Percentiles rank a stretch among this genome's conserved stretches.
These are phyloP conservation scores for Xylaria sp. DNA, from an alignment of 2,329 filamentous ascomycete species.

Conservation along the genomic window DNA sequence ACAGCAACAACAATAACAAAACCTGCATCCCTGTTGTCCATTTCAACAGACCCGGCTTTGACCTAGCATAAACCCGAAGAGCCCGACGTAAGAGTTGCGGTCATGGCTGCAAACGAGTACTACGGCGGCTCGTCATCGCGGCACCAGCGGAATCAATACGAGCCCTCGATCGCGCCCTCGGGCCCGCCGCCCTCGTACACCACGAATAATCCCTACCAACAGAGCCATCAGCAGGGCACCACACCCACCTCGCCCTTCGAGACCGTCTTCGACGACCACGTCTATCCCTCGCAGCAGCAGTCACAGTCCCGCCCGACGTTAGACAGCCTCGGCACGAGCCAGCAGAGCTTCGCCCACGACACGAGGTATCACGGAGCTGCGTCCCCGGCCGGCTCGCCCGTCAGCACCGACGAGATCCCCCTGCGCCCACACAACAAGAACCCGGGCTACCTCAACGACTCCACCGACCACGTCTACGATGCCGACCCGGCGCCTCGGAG, in stretches of 20 bases:
- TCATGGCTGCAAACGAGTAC: conserved; percentile 74
- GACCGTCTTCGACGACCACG: conserved; percentile 74
- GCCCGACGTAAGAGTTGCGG: conserved; percentile 34
- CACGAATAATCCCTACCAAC: conserved; percentile 50
- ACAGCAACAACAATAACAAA: neutral
- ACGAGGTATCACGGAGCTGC: conserved; percentile 66
- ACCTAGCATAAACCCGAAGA: no score
- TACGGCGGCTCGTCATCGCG: conserved; percentile 61
- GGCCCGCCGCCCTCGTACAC: conserved; percentile 57
- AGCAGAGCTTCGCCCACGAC: conserved; percentile 62
- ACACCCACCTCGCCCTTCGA: conserved; percentile 68
- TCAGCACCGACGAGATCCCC: conserved; percentile 65
- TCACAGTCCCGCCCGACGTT: conserved; percentile 36
- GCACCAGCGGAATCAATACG: conserved; percentile 54
- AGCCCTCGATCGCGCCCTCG: conserved; percentile 55
- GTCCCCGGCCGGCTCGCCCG: conserved; percentile 54
- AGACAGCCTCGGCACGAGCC: conserved; percentile 51
- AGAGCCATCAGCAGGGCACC: conserved; percentile 45
- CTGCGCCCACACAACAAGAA: conserved; percentile 60
- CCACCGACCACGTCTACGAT: conserved; percentile 72
- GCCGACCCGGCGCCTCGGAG: conserved; percentile 51
- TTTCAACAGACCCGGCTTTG: neutral
- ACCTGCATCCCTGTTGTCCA: neutral
- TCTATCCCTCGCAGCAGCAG: conserved; percentile 63
- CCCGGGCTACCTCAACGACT: conserved; percentile 46